A percentile compares a stretch with the other conserved stretches of the same genome.
Conservation (phyloP, 495 filamentous ascomycete genomes). For the Penicillium herquei region DNA sequence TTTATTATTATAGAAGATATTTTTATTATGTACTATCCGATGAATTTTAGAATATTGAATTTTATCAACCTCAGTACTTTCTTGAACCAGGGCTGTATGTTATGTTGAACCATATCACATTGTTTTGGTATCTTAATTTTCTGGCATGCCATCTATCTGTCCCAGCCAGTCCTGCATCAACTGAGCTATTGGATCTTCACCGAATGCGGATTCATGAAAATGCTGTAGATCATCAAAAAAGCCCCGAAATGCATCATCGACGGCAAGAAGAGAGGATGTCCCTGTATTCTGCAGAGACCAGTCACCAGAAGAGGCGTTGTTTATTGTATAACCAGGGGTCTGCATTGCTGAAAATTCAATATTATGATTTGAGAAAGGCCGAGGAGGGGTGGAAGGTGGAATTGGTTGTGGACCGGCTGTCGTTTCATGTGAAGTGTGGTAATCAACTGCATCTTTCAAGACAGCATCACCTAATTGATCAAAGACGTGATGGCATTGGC, state of each 20-base stretch:
- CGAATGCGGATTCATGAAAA: slow-evolving; percentile 10
- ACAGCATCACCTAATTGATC: slow-evolving; percentile 27
- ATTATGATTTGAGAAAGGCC: background rate
- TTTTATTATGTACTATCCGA: background rate
- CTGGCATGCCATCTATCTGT: slow-evolving; percentile 19
- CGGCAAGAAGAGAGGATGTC: slow-evolving; percentile 3
- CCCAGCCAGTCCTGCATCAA: slow-evolving; percentile 25
- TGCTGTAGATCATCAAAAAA: slow-evolving; percentile 23
- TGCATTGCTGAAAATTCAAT: background rate
- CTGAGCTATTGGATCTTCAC: slow-evolving; percentile 20
- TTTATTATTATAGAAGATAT: background rate
- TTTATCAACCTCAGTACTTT: background rate
- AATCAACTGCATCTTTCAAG: slow-evolving; percentile 13
- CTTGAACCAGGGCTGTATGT: background rate
- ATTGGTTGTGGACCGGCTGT: background rate
- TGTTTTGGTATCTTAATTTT: background rate
- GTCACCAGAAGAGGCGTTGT: background rate
- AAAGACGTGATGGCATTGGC: slow-evolving; percentile 26
- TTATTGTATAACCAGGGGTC: background rate
- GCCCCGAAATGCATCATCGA: slow-evolving; percentile 20
- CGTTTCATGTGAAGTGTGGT: slow-evolving; percentile 17
- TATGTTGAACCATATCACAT: background rate
- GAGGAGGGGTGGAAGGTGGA: background rate
- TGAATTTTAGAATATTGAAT: background rate
- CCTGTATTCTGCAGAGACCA: background rate